phyloP scores from a whole-genome alignment of 2,329 filamentous ascomycete species.

The Ascochyta clinopodiicola region DNA sequence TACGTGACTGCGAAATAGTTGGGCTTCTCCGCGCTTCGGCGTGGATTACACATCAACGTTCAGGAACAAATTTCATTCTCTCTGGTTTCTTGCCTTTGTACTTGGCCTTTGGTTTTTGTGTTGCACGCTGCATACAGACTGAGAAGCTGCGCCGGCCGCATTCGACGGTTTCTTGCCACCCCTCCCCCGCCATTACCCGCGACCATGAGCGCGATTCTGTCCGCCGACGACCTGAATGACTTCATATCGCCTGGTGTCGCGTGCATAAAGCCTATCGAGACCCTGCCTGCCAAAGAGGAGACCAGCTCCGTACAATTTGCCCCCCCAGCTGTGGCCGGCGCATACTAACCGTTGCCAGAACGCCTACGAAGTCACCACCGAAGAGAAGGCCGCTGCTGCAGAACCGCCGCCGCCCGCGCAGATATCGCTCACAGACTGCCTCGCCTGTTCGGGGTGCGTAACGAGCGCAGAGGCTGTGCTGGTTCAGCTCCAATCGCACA shows the following conservation, averaged over 20 bases:
- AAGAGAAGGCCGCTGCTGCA: slow-evolving; percentile 70
- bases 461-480: slow-evolving; percentile 98
- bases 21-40: slow-evolving; percentile 32
- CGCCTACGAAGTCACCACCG: slow-evolving; percentile 87
- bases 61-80: slow-evolving; percentile 3
- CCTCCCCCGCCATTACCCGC: slow-evolving; percentile 21
- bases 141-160: slow-evolving; percentile 19
- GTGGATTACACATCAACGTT: slow-evolving; percentile 13
- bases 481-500: slow-evolving; percentile 90
- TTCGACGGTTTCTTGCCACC: slow-evolving; percentile 18
- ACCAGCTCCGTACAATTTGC: slow-evolving; percentile 51
- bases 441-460: slow-evolving; percentile 96
- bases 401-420: slow-evolving; percentile 76
- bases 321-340: slow-evolving; percentile 8
- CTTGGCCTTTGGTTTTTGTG: background rate
- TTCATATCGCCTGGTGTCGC: slow-evolving; percentile 98
- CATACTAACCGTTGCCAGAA: slow-evolving; percentile 53
- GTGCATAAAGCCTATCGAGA: slow-evolving; percentile 97
- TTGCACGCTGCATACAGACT: background rate
- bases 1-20: slow-evolving; percentile 27
- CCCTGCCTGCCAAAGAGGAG: slow-evolving; percentile 69
- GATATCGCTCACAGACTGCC: slow-evolving; percentile 95
- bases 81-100: background rate
- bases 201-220: slow-evolving; percentile 94
- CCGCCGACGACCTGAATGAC: slow-evolving; percentile 95